A percentile compares a stretch with the other conserved stretches of the same genome.
Evolutionary conservation across 1,284 basidiomycete species (phyloP).

Genomic region (Pseudozyma sp.): DNA sequence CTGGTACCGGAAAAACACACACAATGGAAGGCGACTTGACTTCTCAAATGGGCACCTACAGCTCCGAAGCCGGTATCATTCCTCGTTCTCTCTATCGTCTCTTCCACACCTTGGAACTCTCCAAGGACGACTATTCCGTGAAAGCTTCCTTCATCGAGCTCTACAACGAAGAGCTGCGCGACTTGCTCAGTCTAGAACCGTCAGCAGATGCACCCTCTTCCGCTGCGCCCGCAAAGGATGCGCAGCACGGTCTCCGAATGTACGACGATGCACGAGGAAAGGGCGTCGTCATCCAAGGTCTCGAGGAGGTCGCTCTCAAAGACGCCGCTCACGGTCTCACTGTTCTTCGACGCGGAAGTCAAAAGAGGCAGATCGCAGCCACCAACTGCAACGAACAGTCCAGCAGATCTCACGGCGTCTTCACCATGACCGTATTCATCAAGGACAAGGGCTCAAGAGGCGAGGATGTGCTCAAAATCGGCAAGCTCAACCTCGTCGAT

Average conservation of each 20-base stretch:
- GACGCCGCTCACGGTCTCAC: slow-evolving; percentile 85
- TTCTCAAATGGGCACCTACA: slow-evolving; percentile 80
- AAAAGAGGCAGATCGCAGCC: slow-evolving; percentile 90
- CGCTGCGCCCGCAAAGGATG: slow-evolving; percentile 10
- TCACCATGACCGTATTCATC: slow-evolving; percentile 91
- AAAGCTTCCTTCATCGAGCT: slow-evolving; percentile 94
- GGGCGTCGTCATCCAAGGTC: slow-evolving; percentile 91
- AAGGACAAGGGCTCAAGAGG: slow-evolving; percentile 81
- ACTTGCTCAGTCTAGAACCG: slow-evolving; percentile 73
- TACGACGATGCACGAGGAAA: slow-evolving; percentile 82
- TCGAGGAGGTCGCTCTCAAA: slow-evolving; percentile 89
- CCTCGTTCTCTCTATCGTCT: slow-evolving; percentile 94
- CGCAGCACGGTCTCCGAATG: slow-evolving; percentile 71
- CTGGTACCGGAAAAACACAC: slow-evolving; percentile 97
- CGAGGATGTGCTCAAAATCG: slow-evolving; percentile 90
- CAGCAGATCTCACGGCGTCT: slow-evolving; percentile 96
- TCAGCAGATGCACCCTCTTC: slow-evolving; percentile 13
- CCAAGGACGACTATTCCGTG: slow-evolving; percentile 83
- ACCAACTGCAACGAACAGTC: slow-evolving; percentile 99
- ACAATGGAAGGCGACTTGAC: slow-evolving; percentile 69
- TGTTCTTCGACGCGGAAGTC: slow-evolving; percentile 87
- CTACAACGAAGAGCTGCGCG: slow-evolving; percentile 95
- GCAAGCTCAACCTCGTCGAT: slow-evolving; percentile 97
- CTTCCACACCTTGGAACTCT: slow-evolving; percentile 85
- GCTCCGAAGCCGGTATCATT: slow-evolving; percentile 92